Evolutionary conservation across 179 eudicot species (phyloP).

Genomic region (Beta lomatogona): DNA sequence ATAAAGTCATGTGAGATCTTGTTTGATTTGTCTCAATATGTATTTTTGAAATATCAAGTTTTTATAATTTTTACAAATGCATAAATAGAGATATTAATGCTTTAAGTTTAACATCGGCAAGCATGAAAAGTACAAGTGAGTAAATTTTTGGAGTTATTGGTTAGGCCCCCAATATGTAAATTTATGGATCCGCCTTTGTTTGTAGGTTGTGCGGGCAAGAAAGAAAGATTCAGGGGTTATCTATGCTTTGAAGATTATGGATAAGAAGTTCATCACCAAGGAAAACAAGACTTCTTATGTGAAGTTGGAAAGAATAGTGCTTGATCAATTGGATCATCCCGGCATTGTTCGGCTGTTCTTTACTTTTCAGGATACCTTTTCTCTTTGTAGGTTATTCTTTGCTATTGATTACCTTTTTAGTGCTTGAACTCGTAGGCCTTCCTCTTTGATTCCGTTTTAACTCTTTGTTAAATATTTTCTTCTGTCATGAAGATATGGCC

Average conservation of each 20-base stretch:
- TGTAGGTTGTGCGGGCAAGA: slow-evolving; percentile 88
- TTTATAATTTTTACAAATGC: no score
- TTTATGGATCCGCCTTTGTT: background rate
- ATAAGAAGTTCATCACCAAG: slow-evolving; percentile 91
- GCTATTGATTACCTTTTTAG: background rate
- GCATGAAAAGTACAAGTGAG: no score
- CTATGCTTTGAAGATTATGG: slow-evolving; percentile 96
- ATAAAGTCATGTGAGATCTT: no score
- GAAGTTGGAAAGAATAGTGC: slow-evolving; percentile 90
- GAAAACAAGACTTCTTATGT: slow-evolving; percentile 98
- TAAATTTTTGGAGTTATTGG: no score
- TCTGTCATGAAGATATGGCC: slow-evolving; percentile 80
- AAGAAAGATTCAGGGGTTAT: slow-evolving; percentile 83
- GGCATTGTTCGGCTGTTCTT: slow-evolving; percentile 85
- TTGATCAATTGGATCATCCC: slow-evolving; percentile 95
- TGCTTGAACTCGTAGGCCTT: background rate
- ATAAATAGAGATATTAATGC: no score
- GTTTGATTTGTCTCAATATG: no score
- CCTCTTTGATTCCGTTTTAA: background rate
- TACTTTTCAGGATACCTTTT: slow-evolving; percentile 90
- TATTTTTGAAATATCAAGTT: no score
- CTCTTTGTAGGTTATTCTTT: slow-evolving; percentile 68
- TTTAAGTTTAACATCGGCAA: no score
- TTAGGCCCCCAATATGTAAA: no score
- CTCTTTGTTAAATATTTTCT: slow-evolving; percentile 15